Conservation (phyloP, 73 alveolate genomes). For the Tetrahymena malaccensis region DNA sequence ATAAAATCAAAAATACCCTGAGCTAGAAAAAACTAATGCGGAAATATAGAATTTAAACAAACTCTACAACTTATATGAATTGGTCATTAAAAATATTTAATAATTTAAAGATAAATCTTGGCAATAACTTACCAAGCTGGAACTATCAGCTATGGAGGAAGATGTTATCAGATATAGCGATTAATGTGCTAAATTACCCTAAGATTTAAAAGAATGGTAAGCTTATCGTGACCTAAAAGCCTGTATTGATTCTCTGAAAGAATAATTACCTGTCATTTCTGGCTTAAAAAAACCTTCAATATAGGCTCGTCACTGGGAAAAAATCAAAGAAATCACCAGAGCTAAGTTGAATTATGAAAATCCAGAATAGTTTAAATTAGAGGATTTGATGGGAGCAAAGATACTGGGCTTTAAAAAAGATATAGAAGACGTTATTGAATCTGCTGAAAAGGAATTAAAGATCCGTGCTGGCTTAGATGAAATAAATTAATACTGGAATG, state of each 20-base stretch:
- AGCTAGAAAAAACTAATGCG: slow-evolving; percentile 10
- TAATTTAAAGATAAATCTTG: slow-evolving; percentile 88
- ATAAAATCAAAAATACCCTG: slow-evolving; percentile 12
- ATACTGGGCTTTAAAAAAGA: slow-evolving; percentile 92
- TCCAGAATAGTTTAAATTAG: slow-evolving; percentile 63
- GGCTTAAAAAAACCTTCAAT: slow-evolving; percentile 84
- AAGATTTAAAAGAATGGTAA: slow-evolving; percentile 91
- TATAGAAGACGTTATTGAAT: slow-evolving; percentile 92
- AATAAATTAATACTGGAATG: slow-evolving; percentile 91
- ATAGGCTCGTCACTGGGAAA: slow-evolving; percentile 94
- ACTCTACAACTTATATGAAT: slow-evolving; percentile 34
- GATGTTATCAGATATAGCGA: slow-evolving; percentile 67
- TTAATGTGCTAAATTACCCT: slow-evolving; percentile 86
- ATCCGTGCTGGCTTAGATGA: slow-evolving; percentile 85
- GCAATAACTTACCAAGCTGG: slow-evolving; percentile 77
- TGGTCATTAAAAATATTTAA: slow-evolving; percentile 81
- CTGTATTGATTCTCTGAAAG: slow-evolving; percentile 84
- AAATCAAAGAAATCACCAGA: slow-evolving; percentile 77
- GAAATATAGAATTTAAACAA: slow-evolving; percentile 31
- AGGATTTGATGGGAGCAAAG: slow-evolving; percentile 80
- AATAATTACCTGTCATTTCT: slow-evolving; percentile 79
- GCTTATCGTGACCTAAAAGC: slow-evolving; percentile 92
- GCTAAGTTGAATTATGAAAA: slow-evolving; percentile 32
- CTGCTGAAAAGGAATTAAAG: slow-evolving; percentile 98
- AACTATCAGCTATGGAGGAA: slow-evolving; percentile 76